Base-by-base conservation (phyloP, 805 yeast species). In the Wickerhamomyces bisporus region DNA sequence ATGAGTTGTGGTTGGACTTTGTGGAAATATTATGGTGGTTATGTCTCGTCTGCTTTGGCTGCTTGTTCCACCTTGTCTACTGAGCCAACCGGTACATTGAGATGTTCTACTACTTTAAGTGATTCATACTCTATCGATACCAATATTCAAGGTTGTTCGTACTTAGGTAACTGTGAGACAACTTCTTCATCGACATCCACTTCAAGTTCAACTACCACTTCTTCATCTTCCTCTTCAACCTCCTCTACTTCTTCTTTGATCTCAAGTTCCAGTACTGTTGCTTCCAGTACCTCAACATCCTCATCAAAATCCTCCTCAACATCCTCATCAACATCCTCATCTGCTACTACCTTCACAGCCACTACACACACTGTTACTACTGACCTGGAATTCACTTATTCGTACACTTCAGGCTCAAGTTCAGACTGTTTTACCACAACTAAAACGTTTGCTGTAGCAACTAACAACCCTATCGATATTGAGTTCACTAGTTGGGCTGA, bases 1-100 rank as follows among this genome's bases (percentile, higher is more conserved):
- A 42, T 60, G 30, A 58, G 54, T 24, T 61, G 66, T 51, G 66
- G 65, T 33, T 61, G 64, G 65, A 57, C 63, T 43, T 40, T 61
- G 34, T 61, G 60, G 60, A 35, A 43, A n/a, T 55, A 58, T 38
- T 61, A 61, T 42, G 53, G 53, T 18, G 16, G 38, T 1, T 58
- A 40, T 44, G 43, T 61, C 28, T 34, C 50, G 2, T 36, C 45
- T 18, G 55, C 61, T 13, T 42, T 59, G 32, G 45, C 40, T 23
- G 53, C 35, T 16, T 60, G 64, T 47, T 36, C 37, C 35, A 39
- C 47, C 14, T 45, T 49, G 30, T 38, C 52, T 13, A 43, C 56
- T 25, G 39, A 47, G 13, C 63, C 64, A 46, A 59, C 64, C 28
- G 64, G 63, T 41, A 52, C 62, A 13, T 17, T 36, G 6, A 55